These are phyloP conservation scores for Apiosordaria backusii DNA, from an alignment of 495 filamentous ascomycete species.

Conservation along the genomic window DNA sequence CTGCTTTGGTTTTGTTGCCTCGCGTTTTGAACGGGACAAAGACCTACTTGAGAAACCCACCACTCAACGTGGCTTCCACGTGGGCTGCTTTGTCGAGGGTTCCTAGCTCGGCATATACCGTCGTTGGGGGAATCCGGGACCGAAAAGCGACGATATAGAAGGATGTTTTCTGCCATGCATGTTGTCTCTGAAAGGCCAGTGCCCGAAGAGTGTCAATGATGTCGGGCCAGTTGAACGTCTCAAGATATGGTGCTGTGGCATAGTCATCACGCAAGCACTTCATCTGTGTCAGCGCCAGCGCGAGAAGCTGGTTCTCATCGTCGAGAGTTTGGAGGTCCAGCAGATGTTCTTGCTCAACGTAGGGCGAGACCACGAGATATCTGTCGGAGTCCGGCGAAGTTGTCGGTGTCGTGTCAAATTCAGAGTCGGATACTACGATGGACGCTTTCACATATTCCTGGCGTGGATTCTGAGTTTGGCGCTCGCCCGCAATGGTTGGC, in stretches of 20 bases:
- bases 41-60: slow-evolving; percentile 74
- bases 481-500: slow-evolving; percentile 13
- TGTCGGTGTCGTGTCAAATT: not conserved
- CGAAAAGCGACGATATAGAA: slow-evolving; percentile 86
- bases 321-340: slow-evolving; percentile 66
- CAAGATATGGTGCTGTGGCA: slow-evolving; percentile 68
- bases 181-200: slow-evolving; percentile 42
- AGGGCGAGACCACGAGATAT: slow-evolving; percentile 69
- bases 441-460: slow-evolving; percentile 10
- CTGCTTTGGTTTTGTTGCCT: not conserved
- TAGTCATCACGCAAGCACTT: slow-evolving; percentile 63
- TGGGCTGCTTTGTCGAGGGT: slow-evolving; percentile 72
- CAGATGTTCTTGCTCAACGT: slow-evolving; percentile 62
- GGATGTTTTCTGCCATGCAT: slow-evolving; percentile 57
- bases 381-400: slow-evolving; percentile 11
- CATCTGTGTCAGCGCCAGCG: slow-evolving; percentile 63
- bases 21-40: slow-evolving; percentile 9
- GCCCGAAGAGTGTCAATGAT: slow-evolving; percentile 54
- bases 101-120: slow-evolving; percentile 58
- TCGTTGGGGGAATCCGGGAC: slow-evolving; percentile 60
- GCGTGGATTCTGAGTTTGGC: slow-evolving; percentile 4
- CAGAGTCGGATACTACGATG: slow-evolving; percentile 11
- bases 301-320: slow-evolving; percentile 61
- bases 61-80: slow-evolving; percentile 68
- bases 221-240: slow-evolving; percentile 73